Evolutionary conservation across 139 green algal species (phyloP), one percentile per base, ranked within the genome.

Genomic region (Chlamydomonas eustigma): DNA sequence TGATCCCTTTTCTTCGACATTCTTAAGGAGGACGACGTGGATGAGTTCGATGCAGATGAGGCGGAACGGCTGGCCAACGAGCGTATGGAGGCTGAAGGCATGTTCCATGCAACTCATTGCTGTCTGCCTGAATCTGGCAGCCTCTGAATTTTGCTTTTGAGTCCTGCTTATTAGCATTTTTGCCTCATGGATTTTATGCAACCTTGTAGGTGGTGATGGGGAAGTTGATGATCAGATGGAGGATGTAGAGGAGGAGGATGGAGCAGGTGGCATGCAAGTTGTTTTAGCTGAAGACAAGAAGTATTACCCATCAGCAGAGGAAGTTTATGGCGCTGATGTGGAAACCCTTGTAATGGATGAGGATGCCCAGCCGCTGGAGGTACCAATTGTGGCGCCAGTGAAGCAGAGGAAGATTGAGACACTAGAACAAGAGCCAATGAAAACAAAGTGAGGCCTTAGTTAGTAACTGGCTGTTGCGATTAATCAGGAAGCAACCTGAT

Each of bases 271-370:
- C 44, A 58, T 58, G 44, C 73, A 82, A 33, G 84, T 99, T 1
- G 90, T 99, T 1, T 83, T 99, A 24, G 88, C 93, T 22, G 96
- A 99, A 79, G 96, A 99, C 88, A 99, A 99, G 66, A 98, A 99
- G 86, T 98, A 98, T 80, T 99, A 99, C 81, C 92, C 96, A 8
- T 92, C 88, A 18, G 96, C 96, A 1, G 91, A 97, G 51, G 96
- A 99, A 83, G 86, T 91, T 0, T 99, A 96, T 74, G 95, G 96
- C 0, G 64, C 72, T 37, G 95, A 90, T 32, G 93, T 94, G 34
- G 96, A 99, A 72, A 79, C 76, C 2, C 68, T 86, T 36, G 93
- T 98, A n/a, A 93, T 95, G 92, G 96, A 98, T 72, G 96, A 99
- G 80, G 96, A 99, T 75, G 95, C 94, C 4, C 95, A 99, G 89